phyloP scores from a whole-genome alignment of 441 rosid genomes.

The Erodium moschatum region DNA sequence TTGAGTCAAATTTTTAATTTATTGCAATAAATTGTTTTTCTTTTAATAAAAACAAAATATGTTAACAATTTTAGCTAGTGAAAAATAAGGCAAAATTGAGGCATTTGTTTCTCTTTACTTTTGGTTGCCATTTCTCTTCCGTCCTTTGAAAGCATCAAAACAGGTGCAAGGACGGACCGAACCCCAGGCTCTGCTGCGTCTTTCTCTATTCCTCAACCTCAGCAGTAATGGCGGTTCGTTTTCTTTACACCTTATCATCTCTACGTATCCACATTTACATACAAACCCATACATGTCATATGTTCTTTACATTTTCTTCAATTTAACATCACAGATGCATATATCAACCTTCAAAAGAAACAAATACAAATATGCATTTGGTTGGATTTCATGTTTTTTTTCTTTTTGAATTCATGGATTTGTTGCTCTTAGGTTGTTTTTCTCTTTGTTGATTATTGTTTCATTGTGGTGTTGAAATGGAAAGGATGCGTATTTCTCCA shows the following conservation, averaged over 20 bases:
- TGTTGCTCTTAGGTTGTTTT: not conserved
- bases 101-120: not conserved
- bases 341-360: not conserved
- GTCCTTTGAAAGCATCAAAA: not conserved
- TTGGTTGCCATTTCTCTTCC: not conserved
- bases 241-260: not conserved
- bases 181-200: conserved; percentile 1
- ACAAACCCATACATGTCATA: too few relatives aligned
- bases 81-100: too few relatives aligned
- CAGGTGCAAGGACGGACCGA: not conserved
- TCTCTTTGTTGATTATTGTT: not conserved
- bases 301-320: not conserved
- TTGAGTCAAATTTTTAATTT: too few relatives aligned
- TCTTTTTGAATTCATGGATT: not conserved
- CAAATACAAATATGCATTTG: not conserved
- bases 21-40: too few relatives aligned
- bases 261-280: too few relatives aligned
- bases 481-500: not conserved
- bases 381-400: not conserved
- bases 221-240: conserved; percentile 4
- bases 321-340: not conserved
- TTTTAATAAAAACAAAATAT: too few relatives aligned
- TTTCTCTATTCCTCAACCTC: conserved; percentile 1
- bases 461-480: not conserved
- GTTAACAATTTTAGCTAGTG: too few relatives aligned